Evolutionary conservation across 371 early-diverging fungal species (phyloP), one percentile per base, ranked within the genome.

Genomic region (Mucor indicus): DNA sequence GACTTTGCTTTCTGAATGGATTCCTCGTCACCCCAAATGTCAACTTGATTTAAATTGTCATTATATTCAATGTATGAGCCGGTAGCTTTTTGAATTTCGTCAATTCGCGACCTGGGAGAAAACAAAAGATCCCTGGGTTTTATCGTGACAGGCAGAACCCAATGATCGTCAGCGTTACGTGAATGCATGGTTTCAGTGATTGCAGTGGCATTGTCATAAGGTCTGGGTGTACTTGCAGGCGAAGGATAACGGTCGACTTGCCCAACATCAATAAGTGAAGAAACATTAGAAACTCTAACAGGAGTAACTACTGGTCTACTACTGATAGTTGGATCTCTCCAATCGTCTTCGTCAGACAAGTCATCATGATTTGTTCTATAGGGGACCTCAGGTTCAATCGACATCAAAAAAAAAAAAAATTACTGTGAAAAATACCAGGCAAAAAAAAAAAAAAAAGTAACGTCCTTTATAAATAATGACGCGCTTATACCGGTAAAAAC

Each of bases 11-110:
- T 53, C 1, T 47, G 29, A 12, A 68, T 35, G 0, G 58, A 51
- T 9, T 49, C 42, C 2, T 22, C 47, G 6, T 65, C 67, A 7
- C 75, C 75, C 75, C 75, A 75, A 12, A 75, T 62, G 33, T 71
- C 69, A 15, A 75, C 61, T 53, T 75, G 75, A 22, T 71, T 60
- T 24, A 53, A 55, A 0, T 20, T 1, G n/a, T 49, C 52, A 48
- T 69, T 75, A 46, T 56, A 71, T 37, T 56, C 55, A 20, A 71
- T 44, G 38, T 57, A 69, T 0, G 66, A 42, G 4, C 51, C 50
- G 0, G 67, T 64, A 2, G 55, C 48, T 0, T 52, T 33, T 33
- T 62, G 53, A 20, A 75, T 69, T n/a, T 49, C 52, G 2, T 50
- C 45, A 13, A 60, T 39, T 13, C 66, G 54, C 11, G 44, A 17